Evolutionary conservation across 306 rosid genomes (phyloP).

Genomic region (Cucurbita ficifolia): DNA sequence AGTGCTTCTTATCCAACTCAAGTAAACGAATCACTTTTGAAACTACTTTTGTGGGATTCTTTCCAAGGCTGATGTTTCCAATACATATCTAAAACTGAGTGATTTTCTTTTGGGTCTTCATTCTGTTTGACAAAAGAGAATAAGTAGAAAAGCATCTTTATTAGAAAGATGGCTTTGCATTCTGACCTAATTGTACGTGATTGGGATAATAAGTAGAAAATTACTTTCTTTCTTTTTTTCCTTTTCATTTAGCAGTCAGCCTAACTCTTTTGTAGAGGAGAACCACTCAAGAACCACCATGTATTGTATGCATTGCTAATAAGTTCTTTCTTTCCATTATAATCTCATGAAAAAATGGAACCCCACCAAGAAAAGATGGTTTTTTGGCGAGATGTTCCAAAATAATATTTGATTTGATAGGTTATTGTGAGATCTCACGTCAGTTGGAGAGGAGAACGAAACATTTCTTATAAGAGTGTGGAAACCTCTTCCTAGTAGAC

Average conservation of each 20-base stretch:
- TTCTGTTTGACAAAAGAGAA: neutral
- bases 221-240: neutral
- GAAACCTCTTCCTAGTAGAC: no score
- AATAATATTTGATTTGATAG: neutral
- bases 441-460: no score
- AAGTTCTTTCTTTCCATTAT: neutral
- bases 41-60: slow-evolving; percentile 8
- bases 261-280: neutral
- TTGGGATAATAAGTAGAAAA: no score
- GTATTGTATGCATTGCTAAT: neutral
- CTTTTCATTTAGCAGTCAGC: neutral
- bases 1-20: slow-evolving; percentile 7
- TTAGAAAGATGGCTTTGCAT: neutral
- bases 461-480: no score
- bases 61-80: neutral
- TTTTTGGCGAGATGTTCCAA: neutral
- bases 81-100: neutral
- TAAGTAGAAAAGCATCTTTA: neutral
- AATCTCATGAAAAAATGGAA: neutral
- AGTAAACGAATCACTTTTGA: slow-evolving; percentile 1
- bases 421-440: neutral
- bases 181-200: neutral
- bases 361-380: slow-evolving; percentile 1
- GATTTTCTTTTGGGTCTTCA: neutral
- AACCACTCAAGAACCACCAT: neutral